Percentiles rank a stretch among this genome's conserved stretches.
These are phyloP conservation scores for Colletotrichum sojae DNA, from an alignment of 2,329 filamentous ascomycete species.

Conservation along the genomic window DNA sequence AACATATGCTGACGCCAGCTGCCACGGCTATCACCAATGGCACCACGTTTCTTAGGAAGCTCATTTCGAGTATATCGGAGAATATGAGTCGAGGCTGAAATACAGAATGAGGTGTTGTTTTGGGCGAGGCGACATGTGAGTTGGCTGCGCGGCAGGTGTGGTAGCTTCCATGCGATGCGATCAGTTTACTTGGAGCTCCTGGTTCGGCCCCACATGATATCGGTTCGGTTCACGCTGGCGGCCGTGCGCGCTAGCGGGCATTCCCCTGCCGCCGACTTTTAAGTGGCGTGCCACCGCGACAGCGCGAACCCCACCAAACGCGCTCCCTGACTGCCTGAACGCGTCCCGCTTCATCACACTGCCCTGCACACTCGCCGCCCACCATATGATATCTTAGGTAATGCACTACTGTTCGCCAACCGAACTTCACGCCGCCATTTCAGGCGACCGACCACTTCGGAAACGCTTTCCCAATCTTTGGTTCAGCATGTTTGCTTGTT, in stretches of 20 bases:
- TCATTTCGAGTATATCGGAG: constrained; percentile 13
- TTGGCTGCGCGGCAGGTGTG: too few relatives aligned
- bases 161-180: background rate
- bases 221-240: constrained; percentile 16
- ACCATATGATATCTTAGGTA: constrained; percentile 20
- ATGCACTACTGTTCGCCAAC: constrained; percentile 15
- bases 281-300: constrained; percentile 34
- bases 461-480: background rate
- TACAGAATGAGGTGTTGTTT: background rate
- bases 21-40: constrained; percentile 28
- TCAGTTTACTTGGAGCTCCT: constrained; percentile 15
- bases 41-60: constrained; percentile 24
- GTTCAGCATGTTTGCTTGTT: constrained; percentile 22
- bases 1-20: constrained; percentile 33
- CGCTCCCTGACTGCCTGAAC: constrained; percentile 30
- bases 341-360: constrained; percentile 28
- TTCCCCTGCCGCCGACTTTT: background rate
- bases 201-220: constrained; percentile 11
- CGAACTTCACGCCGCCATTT: constrained; percentile 3
- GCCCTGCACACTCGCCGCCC: background rate
- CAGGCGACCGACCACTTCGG: background rate
- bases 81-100: background rate
- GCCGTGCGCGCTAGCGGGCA: constrained; percentile 21
- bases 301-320: constrained; percentile 35
- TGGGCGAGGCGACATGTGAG: too few relatives aligned